Evolutionary conservation across 1,139 yeast species (phyloP).

Genomic region (Protomyces inundatus): DNA sequence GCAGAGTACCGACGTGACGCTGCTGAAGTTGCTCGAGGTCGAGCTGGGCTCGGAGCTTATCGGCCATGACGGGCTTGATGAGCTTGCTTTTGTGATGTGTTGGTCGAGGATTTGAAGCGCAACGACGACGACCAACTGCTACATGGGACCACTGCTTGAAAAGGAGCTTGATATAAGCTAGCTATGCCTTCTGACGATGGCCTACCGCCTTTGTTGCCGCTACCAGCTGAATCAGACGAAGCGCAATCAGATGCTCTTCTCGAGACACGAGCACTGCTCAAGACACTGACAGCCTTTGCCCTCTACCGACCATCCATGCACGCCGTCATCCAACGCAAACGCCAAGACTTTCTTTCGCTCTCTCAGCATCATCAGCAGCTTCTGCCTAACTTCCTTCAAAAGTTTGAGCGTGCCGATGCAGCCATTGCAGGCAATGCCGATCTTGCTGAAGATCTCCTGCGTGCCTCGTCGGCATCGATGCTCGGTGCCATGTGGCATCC

Average conservation of each 20-base stretch:
- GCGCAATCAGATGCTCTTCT: too few relatives aligned
- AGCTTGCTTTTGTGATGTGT: background rate
- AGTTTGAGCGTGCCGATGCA: slow-evolving; percentile 4
- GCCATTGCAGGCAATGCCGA: slow-evolving; percentile 4
- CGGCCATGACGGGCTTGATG: background rate
- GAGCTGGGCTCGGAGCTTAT: slow-evolving; percentile 49
- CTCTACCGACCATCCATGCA: slow-evolving; percentile 21
- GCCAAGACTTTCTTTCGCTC: slow-evolving; percentile 7
- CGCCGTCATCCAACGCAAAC: slow-evolving; percentile 4
- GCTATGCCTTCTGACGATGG: too few relatives aligned
- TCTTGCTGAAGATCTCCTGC: slow-evolving; percentile 11
- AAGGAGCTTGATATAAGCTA: too few relatives aligned
- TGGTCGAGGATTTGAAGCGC: background rate
- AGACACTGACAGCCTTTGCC: slow-evolving; percentile 11
- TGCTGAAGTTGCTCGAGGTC: slow-evolving; percentile 57
- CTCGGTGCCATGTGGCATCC: slow-evolving; percentile 7
- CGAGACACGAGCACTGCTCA: background rate
- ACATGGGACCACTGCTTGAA: background rate
- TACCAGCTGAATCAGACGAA: too few relatives aligned
- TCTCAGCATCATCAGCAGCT: slow-evolving; percentile 1
- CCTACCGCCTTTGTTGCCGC: too few relatives aligned
- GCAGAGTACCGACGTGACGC: slow-evolving; percentile 66
- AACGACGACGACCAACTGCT: background rate
- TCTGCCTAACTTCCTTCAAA: slow-evolving; percentile 1
- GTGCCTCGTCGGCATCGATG: background rate